Evolutionary conservation across 2,329 filamentous ascomycete genomes (phyloP).

Genomic region (Fusarium duplospermum): DNA sequence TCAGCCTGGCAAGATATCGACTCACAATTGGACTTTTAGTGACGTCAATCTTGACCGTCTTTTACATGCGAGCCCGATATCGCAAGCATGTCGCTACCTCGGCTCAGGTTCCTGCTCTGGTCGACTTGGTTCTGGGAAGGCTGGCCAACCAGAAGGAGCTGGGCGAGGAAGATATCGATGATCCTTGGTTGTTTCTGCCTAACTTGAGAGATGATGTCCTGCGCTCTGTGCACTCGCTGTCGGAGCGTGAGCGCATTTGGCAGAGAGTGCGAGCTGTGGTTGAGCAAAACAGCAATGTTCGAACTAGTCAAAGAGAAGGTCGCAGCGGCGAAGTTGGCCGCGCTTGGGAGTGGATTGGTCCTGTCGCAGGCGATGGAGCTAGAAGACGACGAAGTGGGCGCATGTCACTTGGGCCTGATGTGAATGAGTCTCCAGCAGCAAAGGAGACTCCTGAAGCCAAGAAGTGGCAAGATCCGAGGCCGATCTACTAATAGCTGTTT

Average conservation of each 20-base stretch:
- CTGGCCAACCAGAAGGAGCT: conserved; percentile 86
- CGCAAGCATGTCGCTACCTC: conserved; percentile 72
- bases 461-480: conserved; percentile 57
- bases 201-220: conserved; percentile 94
- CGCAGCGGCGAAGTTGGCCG: conserved; percentile 73
- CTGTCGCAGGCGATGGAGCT: conserved; percentile 58
- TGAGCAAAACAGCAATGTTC: conserved; percentile 92
- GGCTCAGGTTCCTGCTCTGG: conserved; percentile 82
- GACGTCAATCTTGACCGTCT: conserved; percentile 57
- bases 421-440: conserved; percentile 50
- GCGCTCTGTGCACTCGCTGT: conserved; percentile 80
- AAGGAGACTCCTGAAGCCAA: conserved; percentile 43
- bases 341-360: conserved; percentile 78
- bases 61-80: conserved; percentile 75
- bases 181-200: conserved; percentile 86
- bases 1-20: conserved; percentile 88
- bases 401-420: conserved; percentile 58
- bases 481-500: conserved; percentile 51
- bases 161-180: conserved; percentile 74
- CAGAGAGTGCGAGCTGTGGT: conserved; percentile 84
- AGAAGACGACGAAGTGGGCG: conserved; percentile 64
- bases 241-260: conserved; percentile 86
- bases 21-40: conserved; percentile 79
- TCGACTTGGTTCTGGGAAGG: conserved; percentile 84
- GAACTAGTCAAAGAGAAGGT: conserved; percentile 77